Evolutionary conservation across 2,329 filamentous ascomycete species (phyloP), one percentile per base, ranked within the genome.

Genomic region (Leptographium wingfieldii): DNA sequence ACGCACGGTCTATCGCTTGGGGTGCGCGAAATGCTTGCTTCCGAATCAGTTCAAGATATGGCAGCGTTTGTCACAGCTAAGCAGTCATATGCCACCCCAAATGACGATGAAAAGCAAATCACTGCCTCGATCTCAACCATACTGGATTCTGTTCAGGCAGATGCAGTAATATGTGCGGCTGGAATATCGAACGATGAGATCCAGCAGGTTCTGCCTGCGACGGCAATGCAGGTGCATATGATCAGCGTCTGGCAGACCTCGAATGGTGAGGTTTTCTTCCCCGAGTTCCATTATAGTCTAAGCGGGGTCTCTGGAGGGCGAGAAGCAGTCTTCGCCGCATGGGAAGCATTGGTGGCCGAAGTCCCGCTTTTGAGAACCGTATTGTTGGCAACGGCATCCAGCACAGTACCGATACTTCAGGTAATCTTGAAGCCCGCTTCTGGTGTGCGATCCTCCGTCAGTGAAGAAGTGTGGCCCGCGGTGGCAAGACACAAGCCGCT

Each of bases 191-290:
- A 67, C 1, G 64, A 73, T 0, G 69, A 79, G 4, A 71, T 88
- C 14, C 80, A 87, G 61, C 68, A 67, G 0, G 64, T 87, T 0
- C 69, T 92, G 1, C 90, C 90, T 1, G 84, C 85, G 3, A 83
- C 88, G 3, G 79, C 90, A 2, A 88, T 90, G 66, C 91, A 96
- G 69, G 73, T 82, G 0, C 92, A 94, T 70, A 90, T 94, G 84
- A 75, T 96, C 31, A 84, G 82, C 19, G 79, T 83, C 52, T 95
- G 90, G 88, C 80, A 87, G 63, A 84, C 82, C 52, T 83, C 85
- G 0, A 67, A 74, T 1, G 87, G 89, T 0, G 69, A 71, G 0
- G 75, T 89, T 0, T 95, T 95, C 71, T 90, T 86, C 67, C 83
- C 90, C 0, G 80, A 77, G 0, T 96, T 96, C 69, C 73, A 70